Percentiles rank a stretch among this genome's conserved stretches.
These are phyloP conservation scores for Solanum ahanhuiri DNA, from an alignment of 257 asterid species.

Conservation along the genomic window DNA sequence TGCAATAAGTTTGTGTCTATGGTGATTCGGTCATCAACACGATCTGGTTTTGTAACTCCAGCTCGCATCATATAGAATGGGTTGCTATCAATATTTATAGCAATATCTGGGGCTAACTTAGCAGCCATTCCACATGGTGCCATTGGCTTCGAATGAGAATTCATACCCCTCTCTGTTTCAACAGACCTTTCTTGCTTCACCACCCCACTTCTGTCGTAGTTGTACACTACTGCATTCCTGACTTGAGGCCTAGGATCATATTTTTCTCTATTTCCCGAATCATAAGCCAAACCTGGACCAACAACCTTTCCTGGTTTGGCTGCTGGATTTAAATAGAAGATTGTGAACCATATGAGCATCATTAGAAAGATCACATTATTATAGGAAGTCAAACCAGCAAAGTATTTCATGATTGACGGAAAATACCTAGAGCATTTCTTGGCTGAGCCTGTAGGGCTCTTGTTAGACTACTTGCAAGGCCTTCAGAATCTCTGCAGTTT, in stretches of 20 bases:
- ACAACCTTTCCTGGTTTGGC: not conserved
- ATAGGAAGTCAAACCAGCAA: not conserved
- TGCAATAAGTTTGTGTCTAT: constrained; percentile 60
- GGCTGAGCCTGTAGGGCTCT: constrained; percentile 47
- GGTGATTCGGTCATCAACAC: constrained; percentile 35
- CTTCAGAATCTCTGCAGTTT: constrained; percentile 39
- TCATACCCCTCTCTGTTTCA: constrained; percentile 1
- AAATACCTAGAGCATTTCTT: constrained; percentile 50
- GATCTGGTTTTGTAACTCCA: constrained; percentile 31
- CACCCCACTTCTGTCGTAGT: constrained; percentile 24
- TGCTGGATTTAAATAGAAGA: not conserved
- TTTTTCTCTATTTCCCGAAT: too few relatives aligned
- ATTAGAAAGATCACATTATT: not conserved
- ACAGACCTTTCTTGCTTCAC: constrained; percentile 33
- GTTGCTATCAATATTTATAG: constrained; percentile 51
- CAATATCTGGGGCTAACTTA: constrained; percentile 52
- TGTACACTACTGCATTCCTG: constrained; percentile 10
- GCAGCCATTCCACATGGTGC: constrained; percentile 52
- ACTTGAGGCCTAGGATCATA: too few relatives aligned
- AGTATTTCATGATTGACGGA: not conserved
- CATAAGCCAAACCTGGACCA: too few relatives aligned
- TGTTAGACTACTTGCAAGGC: constrained; percentile 29
- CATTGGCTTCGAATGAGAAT: constrained; percentile 20
- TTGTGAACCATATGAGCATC: not conserved
- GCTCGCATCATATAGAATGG: constrained; percentile 38